phyloP scores from a whole-genome alignment of 1,284 basidiomycete species.

The Peniophora sp. region DNA sequence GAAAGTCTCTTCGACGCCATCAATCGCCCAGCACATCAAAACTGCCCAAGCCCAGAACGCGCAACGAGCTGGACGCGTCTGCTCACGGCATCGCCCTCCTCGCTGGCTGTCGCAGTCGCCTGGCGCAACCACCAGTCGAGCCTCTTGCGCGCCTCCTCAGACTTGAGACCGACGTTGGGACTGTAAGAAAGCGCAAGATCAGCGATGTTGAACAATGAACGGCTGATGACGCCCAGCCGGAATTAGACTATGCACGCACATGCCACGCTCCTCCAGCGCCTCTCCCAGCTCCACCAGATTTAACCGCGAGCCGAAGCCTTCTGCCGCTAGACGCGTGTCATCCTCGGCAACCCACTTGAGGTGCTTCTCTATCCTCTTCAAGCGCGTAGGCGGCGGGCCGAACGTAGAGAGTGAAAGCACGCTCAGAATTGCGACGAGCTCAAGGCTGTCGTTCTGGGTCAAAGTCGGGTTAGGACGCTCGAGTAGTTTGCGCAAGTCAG shows the following conservation, averaged over 20 bases:
- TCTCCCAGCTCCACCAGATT: conserved; percentile 47
- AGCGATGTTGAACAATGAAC: conserved; percentile 1
- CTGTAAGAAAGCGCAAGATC: conserved; percentile 18
- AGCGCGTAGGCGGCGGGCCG: conserved; percentile 43
- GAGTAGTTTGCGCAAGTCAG: conserved; percentile 21
- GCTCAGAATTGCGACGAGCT: conserved; percentile 28
- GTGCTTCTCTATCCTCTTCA: conserved; percentile 48
- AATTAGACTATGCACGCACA: conserved; percentile 38
- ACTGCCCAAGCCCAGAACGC: conserved; percentile 14
- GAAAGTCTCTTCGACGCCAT: neutral
- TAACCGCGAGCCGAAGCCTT: conserved; percentile 37
- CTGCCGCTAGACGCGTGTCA: conserved; percentile 47
- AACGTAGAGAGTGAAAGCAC: conserved; percentile 51
- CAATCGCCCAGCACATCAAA: conserved; percentile 3
- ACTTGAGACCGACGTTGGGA: conserved; percentile 27
- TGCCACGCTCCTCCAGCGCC: conserved; percentile 64
- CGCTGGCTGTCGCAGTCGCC: conserved; percentile 15
- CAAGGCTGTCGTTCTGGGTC: conserved; percentile 14
- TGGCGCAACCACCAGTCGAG: conserved; percentile 57
- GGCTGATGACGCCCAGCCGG: neutral
- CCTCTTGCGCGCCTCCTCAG: conserved; percentile 34
- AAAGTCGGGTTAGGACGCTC: conserved; percentile 19
- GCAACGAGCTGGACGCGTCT: conserved; percentile 34
- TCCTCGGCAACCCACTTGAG: conserved; percentile 47
- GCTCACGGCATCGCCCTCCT: conserved; percentile 28